Evolutionary conservation across 352 stramenopile species (phyloP).

Genomic region (Phytophthora europaea): DNA sequence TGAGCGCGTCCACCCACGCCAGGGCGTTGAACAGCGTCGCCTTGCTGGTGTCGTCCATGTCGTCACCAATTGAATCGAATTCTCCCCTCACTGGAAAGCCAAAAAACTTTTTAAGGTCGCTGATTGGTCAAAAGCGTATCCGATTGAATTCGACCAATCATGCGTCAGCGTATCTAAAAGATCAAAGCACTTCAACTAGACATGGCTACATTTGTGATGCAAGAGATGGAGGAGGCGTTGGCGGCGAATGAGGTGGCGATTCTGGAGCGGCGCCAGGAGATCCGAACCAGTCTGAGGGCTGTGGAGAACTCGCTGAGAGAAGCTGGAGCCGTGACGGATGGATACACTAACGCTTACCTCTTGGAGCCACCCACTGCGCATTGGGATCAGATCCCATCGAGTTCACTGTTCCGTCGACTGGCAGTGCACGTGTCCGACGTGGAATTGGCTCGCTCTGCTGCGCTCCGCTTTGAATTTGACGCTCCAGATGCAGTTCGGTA

Average conservation of each 20-base stretch:
- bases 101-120: conserved; percentile 7
- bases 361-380: conserved; percentile 42
- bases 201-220: conserved; percentile 33
- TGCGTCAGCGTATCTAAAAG: conserved; percentile 6
- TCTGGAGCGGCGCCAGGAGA: conserved; percentile 46
- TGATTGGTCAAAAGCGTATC: conserved; percentile 22
- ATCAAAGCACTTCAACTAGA: conserved; percentile 23
- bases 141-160: conserved; percentile 11
- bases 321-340: conserved; percentile 55
- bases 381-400: conserved; percentile 20
- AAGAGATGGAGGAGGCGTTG: conserved; percentile 9
- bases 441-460: conserved; percentile 24
- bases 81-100: conserved; percentile 21
- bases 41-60: conserved; percentile 52
- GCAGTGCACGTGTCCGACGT: conserved; percentile 24
- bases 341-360: conserved; percentile 66
- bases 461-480: conserved; percentile 60
- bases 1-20: conserved; percentile 74
- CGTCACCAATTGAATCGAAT: conserved; percentile 16
- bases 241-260: conserved; percentile 44
- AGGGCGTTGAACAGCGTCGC: conserved; percentile 82
- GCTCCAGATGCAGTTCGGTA: conserved; percentile 40
- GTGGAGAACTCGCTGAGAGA: conserved; percentile 57
- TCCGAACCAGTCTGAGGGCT: conserved; percentile 48
- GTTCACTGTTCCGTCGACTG: conserved; percentile 45